Conservation (phyloP, 495 filamentous ascomycete genomes). For the Aspergillus indologenus region DNA sequence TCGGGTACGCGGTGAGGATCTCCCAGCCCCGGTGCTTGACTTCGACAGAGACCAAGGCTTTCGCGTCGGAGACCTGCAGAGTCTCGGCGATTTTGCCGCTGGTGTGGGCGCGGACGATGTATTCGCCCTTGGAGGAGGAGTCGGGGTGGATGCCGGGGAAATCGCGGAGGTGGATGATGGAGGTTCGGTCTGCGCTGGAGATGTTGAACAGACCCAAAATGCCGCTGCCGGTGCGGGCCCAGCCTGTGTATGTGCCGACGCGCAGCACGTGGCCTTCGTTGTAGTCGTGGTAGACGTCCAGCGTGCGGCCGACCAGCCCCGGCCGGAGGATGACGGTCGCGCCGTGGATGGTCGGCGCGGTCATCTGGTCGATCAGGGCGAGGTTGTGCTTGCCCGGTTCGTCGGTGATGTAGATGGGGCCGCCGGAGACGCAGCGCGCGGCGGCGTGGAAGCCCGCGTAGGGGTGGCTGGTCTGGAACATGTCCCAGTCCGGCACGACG, state of each 20-base stretch:
- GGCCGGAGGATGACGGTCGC: constrained; percentile 77
- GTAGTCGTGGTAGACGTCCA: constrained; percentile 71
- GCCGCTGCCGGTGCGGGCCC: constrained; percentile 62
- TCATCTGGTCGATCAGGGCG: constrained; percentile 73
- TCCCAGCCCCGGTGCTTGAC: constrained; percentile 70
- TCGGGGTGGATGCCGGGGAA: constrained; percentile 65
- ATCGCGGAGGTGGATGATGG: constrained; percentile 62
- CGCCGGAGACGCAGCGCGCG: constrained; percentile 83
- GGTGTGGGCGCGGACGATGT: constrained; percentile 68
- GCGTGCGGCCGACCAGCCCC: constrained; percentile 62
- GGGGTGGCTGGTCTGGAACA: constrained; percentile 88
- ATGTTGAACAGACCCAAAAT: constrained; percentile 87
- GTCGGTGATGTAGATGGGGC: constrained; percentile 92
- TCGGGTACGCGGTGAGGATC: constrained; percentile 72
- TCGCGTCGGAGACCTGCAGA: constrained; percentile 34
- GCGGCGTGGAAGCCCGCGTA: constrained; percentile 84
- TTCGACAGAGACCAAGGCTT: constrained; percentile 53
- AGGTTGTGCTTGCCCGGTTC: constrained; percentile 76
- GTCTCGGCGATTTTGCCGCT: constrained; percentile 61
- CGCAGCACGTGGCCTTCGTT: constrained; percentile 70
- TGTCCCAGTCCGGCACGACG: constrained; percentile 92
- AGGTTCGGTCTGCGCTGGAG: constrained; percentile 50
- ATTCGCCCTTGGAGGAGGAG: constrained; percentile 42
- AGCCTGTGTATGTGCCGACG: constrained; percentile 68
- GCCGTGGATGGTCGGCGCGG: constrained; percentile 59